These are phyloP conservation scores for Alternaria dauci DNA, from an alignment of 2,329 filamentous ascomycete species.

Conservation along the genomic window DNA sequence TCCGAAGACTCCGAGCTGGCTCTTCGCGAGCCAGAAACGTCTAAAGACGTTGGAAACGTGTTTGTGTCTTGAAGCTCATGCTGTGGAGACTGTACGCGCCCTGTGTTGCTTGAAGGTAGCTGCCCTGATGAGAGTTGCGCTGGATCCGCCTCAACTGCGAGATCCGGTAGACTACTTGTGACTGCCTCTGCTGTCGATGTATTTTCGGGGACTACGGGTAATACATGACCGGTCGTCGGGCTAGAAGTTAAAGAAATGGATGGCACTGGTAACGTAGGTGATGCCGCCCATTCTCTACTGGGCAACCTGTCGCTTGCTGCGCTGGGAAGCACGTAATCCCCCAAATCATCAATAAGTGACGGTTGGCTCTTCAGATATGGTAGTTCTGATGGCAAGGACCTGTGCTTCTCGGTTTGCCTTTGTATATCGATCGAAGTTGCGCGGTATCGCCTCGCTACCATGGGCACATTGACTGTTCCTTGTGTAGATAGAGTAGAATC, in stretches of 20 bases:
- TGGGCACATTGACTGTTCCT: conserved; percentile 21
- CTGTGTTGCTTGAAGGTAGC: not conserved
- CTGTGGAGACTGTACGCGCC: not conserved
- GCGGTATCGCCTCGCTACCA: conserved; percentile 27
- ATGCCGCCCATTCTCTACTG: conserved; percentile 1
- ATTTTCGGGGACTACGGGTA: not conserved
- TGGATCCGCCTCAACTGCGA: not conserved
- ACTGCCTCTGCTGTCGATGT: not conserved
- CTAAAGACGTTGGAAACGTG: too few species aligned
- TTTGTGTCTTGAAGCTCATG: not conserved
- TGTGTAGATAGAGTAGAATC: conserved; percentile 28
- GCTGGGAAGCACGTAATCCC: conserved; percentile 27
- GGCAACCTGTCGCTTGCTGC: conserved; percentile 13
- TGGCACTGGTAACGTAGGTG: not conserved
- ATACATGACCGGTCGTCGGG: conserved; percentile 5
- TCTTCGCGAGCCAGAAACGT: not conserved
- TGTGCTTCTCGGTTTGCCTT: conserved; percentile 22
- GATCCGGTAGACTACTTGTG: not conserved
- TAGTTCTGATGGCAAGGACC: conserved; percentile 29
- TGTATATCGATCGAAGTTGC: conserved; percentile 29
- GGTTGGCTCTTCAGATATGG: conserved; percentile 29
- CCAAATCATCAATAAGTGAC: conserved; percentile 38
- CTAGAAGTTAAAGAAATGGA: conserved; percentile 13
- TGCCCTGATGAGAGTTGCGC: not conserved
- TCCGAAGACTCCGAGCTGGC: not conserved